Base-by-base conservation (phyloP, 2,329 filamentous ascomycete genomes). In the Monilinia fructicola region DNA sequence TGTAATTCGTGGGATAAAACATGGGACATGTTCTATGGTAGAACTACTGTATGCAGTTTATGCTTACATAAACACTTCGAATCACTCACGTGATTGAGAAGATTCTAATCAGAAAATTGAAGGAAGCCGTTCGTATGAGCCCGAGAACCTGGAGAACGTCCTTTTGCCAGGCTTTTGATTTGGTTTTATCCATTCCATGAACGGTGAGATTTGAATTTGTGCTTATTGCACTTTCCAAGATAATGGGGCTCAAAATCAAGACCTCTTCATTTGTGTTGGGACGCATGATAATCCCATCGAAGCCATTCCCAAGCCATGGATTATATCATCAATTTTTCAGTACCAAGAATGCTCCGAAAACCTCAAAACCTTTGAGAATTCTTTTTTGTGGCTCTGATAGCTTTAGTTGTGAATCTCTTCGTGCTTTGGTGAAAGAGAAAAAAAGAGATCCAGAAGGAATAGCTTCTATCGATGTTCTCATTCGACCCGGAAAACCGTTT, bases 351-450 rank as follows among this genome's bases (percentile, higher is more conserved):
- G 71, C 68, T 26, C 54, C 65, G 2, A 67, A 70, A 44, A 16
- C 59, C 14, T 73, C 72, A 31, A 74, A 87, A 5, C 90, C 92
- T 3, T 82, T 99, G 42, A 85, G 88, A 44, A 92, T 99, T 64
- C 84, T 99, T 4, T 99, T 97, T 79, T 98, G 93, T 79, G 95
- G 95, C 69, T 95, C 94, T 3, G 95, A 99, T 77, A 83, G 88
- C 2, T 97, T 98, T 78, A 97, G 94, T 80, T 90, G 90, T 73
- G 85, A 84, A 63, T 92, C 92, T 1, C 81, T 99, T 60, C 80
- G 80, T 67, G 90, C 90, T 7, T 80, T 99, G 44, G 78, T 89
- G 72, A 74, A 79, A 6, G 89, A 92, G 74, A 83, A 87, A 63
- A 68, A 77, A 35, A 74, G 74, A 64, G 82, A 83, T 66, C 82